These are phyloP conservation scores for Stemphylium beticola DNA, from an alignment of 2,329 filamentous ascomycete species.

Conservation along the genomic window DNA sequence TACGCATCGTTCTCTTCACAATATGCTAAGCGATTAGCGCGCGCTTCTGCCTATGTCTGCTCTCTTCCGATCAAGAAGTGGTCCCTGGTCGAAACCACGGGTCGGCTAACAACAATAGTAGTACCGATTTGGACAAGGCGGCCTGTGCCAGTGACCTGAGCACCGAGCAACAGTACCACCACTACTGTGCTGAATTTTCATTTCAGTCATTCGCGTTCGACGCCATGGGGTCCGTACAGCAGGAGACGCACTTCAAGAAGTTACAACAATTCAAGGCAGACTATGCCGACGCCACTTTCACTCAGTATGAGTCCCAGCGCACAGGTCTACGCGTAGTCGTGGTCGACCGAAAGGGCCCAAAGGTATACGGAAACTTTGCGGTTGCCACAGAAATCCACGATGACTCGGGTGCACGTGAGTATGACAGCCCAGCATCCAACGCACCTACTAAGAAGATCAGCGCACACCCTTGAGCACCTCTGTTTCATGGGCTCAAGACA, in stretches of 20 bases:
- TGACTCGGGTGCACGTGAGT: constrained; percentile 80
- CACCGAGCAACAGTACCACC: constrained; percentile 5
- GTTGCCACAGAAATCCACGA: constrained; percentile 97
- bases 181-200: not conserved
- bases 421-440: not conserved
- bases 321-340: constrained; percentile 96
- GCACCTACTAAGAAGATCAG: constrained; percentile 27
- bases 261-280: constrained; percentile 86
- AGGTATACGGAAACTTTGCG: constrained; percentile 86
- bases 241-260: constrained; percentile 72
- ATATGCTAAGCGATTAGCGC: not conserved
- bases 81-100: not conserved
- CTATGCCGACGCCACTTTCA: constrained; percentile 86
- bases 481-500: constrained; percentile 78
- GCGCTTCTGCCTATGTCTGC: not conserved
- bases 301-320: constrained; percentile 92
- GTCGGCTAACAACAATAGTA: constrained; percentile 41
- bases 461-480: constrained; percentile 60
- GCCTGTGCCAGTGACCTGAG: constrained; percentile 8
- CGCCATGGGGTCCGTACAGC: constrained; percentile 40
- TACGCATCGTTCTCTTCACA: not conserved
- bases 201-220: constrained; percentile 11
- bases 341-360: constrained; percentile 91
- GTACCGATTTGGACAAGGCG: constrained; percentile 38
- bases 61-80: not conserved